Conservation (phyloP, 2,329 filamentous ascomycete genomes). For the Didymosphaeria variabile region DNA sequence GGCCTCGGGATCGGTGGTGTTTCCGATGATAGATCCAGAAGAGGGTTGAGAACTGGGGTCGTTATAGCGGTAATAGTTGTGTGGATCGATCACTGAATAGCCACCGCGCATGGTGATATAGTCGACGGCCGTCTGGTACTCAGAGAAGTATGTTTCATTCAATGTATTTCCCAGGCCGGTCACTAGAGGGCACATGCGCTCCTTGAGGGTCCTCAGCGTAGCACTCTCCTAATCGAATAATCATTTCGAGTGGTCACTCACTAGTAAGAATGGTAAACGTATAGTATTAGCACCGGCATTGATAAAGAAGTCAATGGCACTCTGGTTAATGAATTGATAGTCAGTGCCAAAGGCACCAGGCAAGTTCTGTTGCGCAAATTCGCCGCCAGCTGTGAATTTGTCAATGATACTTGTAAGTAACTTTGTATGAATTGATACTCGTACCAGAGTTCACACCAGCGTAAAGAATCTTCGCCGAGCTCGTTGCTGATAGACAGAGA, state of each 20-base stretch:
- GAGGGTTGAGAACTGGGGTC: conserved; percentile 60
- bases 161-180: conserved; percentile 60
- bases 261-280: conserved; percentile 58
- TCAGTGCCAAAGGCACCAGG: conserved; percentile 61
- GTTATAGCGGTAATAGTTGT: conserved; percentile 64
- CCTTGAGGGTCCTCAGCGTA: conserved; percentile 29
- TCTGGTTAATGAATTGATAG: conserved; percentile 60
- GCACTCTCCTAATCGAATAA: background rate
- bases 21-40: conserved; percentile 60
- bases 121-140: conserved; percentile 58
- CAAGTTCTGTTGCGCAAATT: conserved; percentile 43
- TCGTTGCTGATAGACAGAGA: conserved; percentile 18
- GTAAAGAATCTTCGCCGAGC: conserved; percentile 29
- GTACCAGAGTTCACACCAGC: conserved; percentile 35
- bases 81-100: conserved; percentile 61
- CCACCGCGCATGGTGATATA: conserved; percentile 59
- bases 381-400: conserved; percentile 27
- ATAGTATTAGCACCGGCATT: conserved; percentile 46
- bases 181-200: conserved; percentile 60
- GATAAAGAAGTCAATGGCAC: conserved; percentile 40
- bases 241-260: conserved; percentile 11
- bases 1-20: conserved; percentile 55
- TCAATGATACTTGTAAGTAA: conserved; percentile 5
- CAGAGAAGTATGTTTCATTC: conserved; percentile 60
- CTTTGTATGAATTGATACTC: background rate